Percentiles rank a stretch among this genome's conserved stretches.
Conservation (phyloP, 768 basidiomycete genomes). For the Boletus bicolor region DNA sequence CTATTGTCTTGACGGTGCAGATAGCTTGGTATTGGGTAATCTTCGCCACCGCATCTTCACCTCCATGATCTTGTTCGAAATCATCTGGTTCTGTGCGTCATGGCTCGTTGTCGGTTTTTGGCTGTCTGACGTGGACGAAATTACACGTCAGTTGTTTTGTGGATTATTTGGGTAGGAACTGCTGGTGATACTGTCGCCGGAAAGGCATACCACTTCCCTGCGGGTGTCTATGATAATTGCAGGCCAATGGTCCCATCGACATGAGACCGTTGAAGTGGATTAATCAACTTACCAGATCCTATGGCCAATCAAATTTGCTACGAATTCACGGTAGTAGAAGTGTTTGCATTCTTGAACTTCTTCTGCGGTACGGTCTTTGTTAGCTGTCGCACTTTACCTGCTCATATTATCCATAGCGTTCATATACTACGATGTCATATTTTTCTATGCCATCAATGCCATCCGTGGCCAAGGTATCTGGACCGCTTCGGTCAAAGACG, state of each 20-base stretch:
- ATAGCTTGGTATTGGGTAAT: slow-evolving; percentile 18
- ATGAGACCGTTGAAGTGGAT: neutral
- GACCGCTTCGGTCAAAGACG: slow-evolving; percentile 23
- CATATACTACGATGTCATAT: slow-evolving; percentile 20
- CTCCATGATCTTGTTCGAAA: slow-evolving; percentile 25
- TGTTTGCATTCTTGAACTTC: slow-evolving; percentile 23
- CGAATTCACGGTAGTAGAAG: slow-evolving; percentile 21
- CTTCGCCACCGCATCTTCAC: slow-evolving; percentile 12
- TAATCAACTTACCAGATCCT: slow-evolving; percentile 8
- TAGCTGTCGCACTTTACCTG: neutral
- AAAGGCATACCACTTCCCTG: slow-evolving; percentile 10
- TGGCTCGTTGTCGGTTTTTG: neutral
- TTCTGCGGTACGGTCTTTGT: slow-evolving; percentile 18
- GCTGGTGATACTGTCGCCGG: slow-evolving; percentile 12
- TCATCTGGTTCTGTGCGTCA: slow-evolving; percentile 27
- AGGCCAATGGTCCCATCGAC: neutral
- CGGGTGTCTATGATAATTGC: slow-evolving; percentile 14
- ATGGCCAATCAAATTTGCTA: slow-evolving; percentile 11
- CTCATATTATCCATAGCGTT: slow-evolving; percentile 16
- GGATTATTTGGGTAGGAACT: slow-evolving; percentile 21
- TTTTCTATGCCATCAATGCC: slow-evolving; percentile 23
- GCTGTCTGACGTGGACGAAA: neutral
- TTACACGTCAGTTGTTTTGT: slow-evolving; percentile 16
- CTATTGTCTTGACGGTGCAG: neutral
- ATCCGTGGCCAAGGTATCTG: slow-evolving; percentile 24